Conservation (phyloP, 257 asterid genomes). For the Solanum chmielewskii region DNA sequence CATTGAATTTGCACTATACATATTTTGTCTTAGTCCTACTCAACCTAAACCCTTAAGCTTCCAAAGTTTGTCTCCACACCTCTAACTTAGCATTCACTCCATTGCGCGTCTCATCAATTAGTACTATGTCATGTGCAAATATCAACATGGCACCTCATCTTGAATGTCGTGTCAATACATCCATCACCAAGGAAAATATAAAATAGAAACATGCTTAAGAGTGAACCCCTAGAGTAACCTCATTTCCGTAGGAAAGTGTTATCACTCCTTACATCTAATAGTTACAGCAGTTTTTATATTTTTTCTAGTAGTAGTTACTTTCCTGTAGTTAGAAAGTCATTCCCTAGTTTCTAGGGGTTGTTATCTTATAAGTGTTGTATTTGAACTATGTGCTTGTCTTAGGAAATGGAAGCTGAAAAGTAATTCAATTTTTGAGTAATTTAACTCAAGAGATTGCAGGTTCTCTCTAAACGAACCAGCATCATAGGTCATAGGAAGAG, state of each 20-base stretch:
- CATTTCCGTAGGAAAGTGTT: not conserved
- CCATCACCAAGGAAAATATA: not conserved
- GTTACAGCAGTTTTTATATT: no score
- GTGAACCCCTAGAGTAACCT: not conserved
- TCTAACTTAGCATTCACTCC: not conserved
- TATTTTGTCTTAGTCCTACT: not conserved
- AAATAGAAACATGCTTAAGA: not conserved
- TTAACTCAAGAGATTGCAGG: no score
- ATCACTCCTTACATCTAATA: no score
- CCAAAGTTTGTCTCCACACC: not conserved
- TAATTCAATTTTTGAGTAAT: no score
- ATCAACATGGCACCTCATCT: not conserved
- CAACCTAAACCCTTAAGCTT: not conserved
- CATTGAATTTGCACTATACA: not conserved
- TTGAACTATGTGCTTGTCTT: no score
- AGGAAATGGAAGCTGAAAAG: no score
- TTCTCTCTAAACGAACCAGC: no score
- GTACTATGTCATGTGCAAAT: not conserved
- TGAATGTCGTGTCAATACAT: not conserved
- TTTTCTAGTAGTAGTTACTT: no score
- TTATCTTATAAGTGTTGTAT: no score
- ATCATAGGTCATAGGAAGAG: no score
- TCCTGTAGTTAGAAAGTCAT: no score
- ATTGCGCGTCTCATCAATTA: not conserved
- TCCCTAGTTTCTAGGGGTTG: no score